Evolutionary conservation across 768 basidiomycete species (phyloP).

Genomic region (Cystobasidium ongulense): DNA sequence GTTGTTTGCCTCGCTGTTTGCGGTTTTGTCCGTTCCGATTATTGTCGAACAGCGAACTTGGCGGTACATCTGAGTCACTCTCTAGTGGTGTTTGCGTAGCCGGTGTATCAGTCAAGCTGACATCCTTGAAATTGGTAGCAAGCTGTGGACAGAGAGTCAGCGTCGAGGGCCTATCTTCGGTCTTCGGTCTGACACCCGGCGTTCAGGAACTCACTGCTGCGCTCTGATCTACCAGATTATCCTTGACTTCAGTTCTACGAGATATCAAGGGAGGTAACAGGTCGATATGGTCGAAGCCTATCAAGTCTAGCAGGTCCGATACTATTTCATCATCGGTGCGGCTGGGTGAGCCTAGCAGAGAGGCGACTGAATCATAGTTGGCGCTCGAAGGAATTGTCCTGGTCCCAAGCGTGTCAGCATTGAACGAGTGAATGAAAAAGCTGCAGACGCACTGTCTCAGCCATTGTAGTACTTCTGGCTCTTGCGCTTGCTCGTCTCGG

Average conservation of each 20-base stretch:
- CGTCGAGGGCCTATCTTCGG: neutral
- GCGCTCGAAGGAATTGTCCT: neutral
- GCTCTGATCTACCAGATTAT: neutral
- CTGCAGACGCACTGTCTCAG: neutral
- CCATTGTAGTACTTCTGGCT: constrained; percentile 1
- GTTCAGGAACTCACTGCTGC: neutral
- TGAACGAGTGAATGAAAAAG: neutral
- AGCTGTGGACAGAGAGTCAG: neutral
- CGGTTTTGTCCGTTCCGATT: neutral
- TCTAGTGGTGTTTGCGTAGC: constrained; percentile 10
- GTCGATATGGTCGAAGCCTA: constrained; percentile 79
- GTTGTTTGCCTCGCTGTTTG: constrained; percentile 3
- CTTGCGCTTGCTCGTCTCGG: neutral
- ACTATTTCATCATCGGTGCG: constrained; percentile 62
- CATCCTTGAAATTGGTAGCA: neutral
- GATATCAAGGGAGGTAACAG: constrained; percentile 63
- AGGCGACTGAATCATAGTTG: neutral
- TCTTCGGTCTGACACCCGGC: too few relatives aligned
- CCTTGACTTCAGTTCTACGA: constrained; percentile 51
- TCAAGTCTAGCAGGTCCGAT: constrained; percentile 63
- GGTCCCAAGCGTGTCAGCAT: neutral
- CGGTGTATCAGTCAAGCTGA: neutral
- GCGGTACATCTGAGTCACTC: constrained; percentile 29
- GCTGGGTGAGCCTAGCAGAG: constrained; percentile 1
- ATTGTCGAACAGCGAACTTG: constrained; percentile 27